Evolutionary conservation across 2,329 filamentous ascomycete species (phyloP), one percentile per base, ranked within the genome.

Genomic region (Diaporthe citriasiana): DNA sequence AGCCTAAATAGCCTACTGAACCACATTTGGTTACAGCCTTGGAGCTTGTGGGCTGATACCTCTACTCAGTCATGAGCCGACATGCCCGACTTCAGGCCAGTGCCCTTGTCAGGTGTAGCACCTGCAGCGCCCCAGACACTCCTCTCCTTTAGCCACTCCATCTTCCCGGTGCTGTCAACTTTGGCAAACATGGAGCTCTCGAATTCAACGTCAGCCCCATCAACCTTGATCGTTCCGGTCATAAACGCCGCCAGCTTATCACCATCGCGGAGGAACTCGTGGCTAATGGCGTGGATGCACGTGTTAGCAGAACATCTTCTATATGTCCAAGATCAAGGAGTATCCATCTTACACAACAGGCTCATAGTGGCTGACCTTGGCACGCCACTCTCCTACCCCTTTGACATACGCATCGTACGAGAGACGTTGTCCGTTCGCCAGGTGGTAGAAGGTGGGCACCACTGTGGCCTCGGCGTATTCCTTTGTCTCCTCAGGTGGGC

Each of bases 171-270:
- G 45, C 76, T 76, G 51, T 79, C 73, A 27, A 82, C 74, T 70
- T 78, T 79, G 15, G 72, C 81, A 70, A 82, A 81, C 73, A 82
- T 77, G 70, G 79, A 81, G 72, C 78, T 81, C 77, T 81, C 79
- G 66, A 81, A 81, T 1, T 74, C 30, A 2, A 73, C 78, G 15
- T 77, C 77, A 0, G 50, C 38, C 1, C 79, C 79, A 1, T 79
- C 76, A 4, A 80, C 73, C 56, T 81, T 81, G 55, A 81, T 78
- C 9, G 75, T 79, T 4, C 80, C 80, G 1, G 77, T 79, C 77
- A 82, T 79, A 19, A 76, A 79, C 9, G 80, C 81, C 13, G 80
- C 79, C 17, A 82, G 50, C 71, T 78, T 77, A 66, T 81, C 74
- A n/a, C 78, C 79, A 55, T 81, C 79, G 19, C 79, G 80, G 25